Evolutionary conservation across 2,329 filamentous ascomycete species (phyloP).

Genomic region (Venturia nashicola): DNA sequence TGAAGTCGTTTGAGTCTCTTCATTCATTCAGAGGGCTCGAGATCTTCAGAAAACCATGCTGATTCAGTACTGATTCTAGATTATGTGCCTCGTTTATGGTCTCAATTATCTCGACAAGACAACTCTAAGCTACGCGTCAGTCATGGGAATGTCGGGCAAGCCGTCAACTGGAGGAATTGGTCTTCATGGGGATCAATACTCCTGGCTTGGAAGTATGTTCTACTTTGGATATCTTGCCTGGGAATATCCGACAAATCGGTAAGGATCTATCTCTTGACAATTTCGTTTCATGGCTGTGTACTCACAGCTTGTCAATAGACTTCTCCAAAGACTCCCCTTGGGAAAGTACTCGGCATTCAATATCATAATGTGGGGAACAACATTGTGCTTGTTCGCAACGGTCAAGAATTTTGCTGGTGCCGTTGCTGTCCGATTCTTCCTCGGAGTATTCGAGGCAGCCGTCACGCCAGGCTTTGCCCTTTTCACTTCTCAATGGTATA

Average conservation of each 20-base stretch:
- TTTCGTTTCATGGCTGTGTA: too few species aligned
- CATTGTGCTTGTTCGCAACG: conserved; percentile 50
- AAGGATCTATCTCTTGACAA: neutral
- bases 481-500: conserved; percentile 62
- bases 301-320: conserved; percentile 11
- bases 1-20: neutral
- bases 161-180: conserved; percentile 27
- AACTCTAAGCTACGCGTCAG: conserved; percentile 38
- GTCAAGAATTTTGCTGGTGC: conserved; percentile 48
- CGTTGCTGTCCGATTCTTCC: conserved; percentile 53
- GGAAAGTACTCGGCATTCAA: conserved; percentile 55
- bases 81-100: conserved; percentile 46
- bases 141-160: conserved; percentile 29
- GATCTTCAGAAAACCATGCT: neutral
- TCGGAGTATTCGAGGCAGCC: conserved; percentile 56
- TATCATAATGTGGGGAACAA: conserved; percentile 50
- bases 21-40: neutral
- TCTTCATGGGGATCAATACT: conserved; percentile 38
- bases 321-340: conserved; percentile 51
- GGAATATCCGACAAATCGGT: conserved; percentile 53
- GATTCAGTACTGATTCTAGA: conserved; percentile 17
- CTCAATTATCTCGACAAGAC: conserved; percentile 51
- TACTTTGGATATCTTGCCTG: conserved; percentile 45
- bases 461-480: conserved; percentile 56
- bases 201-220: conserved; percentile 39